A percentile compares a stretch with the other conserved stretches of the same genome.
Evolutionary conservation across 805 yeast species (phyloP).

Genomic region (Lipomyces lipofer): DNA sequence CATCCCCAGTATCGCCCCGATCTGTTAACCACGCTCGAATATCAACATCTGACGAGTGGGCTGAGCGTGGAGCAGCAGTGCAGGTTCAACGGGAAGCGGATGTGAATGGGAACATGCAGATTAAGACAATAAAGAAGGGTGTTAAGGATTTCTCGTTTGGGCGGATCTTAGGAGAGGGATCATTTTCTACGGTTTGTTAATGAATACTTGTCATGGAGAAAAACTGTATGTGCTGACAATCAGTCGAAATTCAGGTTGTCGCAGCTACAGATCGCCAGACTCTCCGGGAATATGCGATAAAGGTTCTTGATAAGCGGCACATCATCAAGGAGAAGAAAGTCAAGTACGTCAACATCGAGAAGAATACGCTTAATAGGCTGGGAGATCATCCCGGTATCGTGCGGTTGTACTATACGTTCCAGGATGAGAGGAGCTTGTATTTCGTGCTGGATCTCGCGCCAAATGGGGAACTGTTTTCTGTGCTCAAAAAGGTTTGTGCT

Average conservation of each 20-base stretch:
- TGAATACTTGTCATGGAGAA: background rate
- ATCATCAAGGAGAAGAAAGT: slow-evolving; percentile 92
- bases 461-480: slow-evolving; percentile 85
- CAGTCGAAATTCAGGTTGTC: too few relatives aligned
- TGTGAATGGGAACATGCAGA: slow-evolving; percentile 52
- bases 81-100: slow-evolving; percentile 49
- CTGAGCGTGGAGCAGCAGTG: slow-evolving; percentile 60
- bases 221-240: background rate
- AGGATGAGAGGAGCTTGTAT: slow-evolving; percentile 81
- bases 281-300: slow-evolving; percentile 80
- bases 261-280: slow-evolving; percentile 79
- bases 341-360: slow-evolving; percentile 94
- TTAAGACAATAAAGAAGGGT: slow-evolving; percentile 51
- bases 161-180: slow-evolving; percentile 88
- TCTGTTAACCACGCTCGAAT: background rate
- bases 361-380: slow-evolving; percentile 79
- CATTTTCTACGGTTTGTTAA: slow-evolving; percentile 72
- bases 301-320: slow-evolving; percentile 86
- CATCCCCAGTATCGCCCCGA: background rate
- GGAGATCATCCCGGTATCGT: slow-evolving; percentile 96
- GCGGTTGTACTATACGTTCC: slow-evolving; percentile 88
- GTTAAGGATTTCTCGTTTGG: slow-evolving; percentile 90
- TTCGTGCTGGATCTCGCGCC: slow-evolving; percentile 94
- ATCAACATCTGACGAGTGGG: slow-evolving; percentile 49
- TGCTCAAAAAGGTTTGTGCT: slow-evolving; percentile 56